A percentile compares a stretch with the other conserved stretches of the same genome.
Conservation (phyloP, 345 rosid species). For the Gossypium bickii region DNA sequence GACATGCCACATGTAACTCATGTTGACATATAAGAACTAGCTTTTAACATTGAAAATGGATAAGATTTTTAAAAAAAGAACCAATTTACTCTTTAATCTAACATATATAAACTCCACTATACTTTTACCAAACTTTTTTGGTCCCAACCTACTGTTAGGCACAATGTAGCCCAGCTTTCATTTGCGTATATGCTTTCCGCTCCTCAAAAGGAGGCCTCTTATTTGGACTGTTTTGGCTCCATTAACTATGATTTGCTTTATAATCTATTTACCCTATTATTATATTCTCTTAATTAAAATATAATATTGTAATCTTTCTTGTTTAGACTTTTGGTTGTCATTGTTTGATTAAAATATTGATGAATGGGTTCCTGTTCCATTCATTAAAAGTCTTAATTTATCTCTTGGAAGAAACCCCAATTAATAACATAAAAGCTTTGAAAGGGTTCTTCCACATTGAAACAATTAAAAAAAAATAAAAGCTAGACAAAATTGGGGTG, state of each 20-base stretch:
- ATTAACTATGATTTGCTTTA: slow-evolving; percentile 27
- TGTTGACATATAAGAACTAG: no score
- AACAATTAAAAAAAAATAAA: not conserved
- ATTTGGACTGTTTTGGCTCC: slow-evolving; percentile 26
- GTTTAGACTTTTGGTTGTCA: slow-evolving; percentile 11
- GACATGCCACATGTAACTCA: no score
- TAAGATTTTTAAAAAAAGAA: no score
- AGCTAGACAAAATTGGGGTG: slow-evolving; percentile 4
- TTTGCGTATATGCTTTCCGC: slow-evolving; percentile 14
- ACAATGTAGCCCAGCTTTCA: not conserved
- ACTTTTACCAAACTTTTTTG: no score
- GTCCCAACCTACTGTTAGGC: slow-evolving; percentile 19
- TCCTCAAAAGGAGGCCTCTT: slow-evolving; percentile 11
- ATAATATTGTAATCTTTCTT: not conserved
- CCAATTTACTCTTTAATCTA: no score
- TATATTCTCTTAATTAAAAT: slow-evolving; percentile 7
- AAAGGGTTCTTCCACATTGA: not conserved
- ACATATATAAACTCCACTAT: rapidly evolving
- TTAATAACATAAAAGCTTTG: not conserved
- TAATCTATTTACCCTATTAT: slow-evolving; percentile 12
- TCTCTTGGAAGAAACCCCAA: slow-evolving; percentile 18
- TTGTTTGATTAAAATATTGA: slow-evolving; percentile 13
- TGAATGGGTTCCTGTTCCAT: slow-evolving; percentile 21
- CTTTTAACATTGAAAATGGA: no score
- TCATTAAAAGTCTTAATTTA: slow-evolving; percentile 19